phyloP scores from a whole-genome alignment of 2,329 filamentous ascomycete species.

The Blumeria hordei region DNA sequence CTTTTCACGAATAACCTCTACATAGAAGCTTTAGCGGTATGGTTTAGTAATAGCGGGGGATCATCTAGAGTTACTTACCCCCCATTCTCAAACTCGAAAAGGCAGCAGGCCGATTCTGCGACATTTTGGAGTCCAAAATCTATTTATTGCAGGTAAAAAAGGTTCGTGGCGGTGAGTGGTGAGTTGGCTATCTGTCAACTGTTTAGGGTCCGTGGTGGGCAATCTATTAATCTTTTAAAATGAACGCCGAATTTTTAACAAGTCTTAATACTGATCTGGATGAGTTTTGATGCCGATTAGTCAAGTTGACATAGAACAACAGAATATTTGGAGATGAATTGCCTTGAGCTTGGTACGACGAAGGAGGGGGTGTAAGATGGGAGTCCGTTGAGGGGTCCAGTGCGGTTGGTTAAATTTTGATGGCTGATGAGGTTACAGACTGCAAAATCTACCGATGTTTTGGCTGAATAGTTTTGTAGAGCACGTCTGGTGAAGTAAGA shows the following conservation, averaged over 20 bases:
- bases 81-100: slow-evolving; percentile 86
- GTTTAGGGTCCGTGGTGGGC: slow-evolving; percentile 30
- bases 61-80: slow-evolving; percentile 32
- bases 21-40: slow-evolving; percentile 17
- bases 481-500: too few species aligned
- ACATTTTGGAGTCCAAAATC: slow-evolving; percentile 32
- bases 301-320: background rate
- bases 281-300: background rate
- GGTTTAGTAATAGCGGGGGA: slow-evolving; percentile 9
- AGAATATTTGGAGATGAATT: background rate
- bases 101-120: slow-evolving; percentile 73
- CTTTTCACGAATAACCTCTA: slow-evolving; percentile 89
- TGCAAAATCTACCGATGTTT: background rate
- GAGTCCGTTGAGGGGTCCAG: slow-evolving; percentile 3
- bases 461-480: background rate
- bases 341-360: slow-evolving; percentile 4
- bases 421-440: background rate
- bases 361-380: slow-evolving; percentile 7
- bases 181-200: slow-evolving; percentile 17
- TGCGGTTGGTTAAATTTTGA: background rate
- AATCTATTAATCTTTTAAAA: slow-evolving; percentile 10
- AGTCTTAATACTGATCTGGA: background rate
- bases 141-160: slow-evolving; percentile 18
- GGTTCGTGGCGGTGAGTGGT: slow-evolving; percentile 21
- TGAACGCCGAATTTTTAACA: slow-evolving; percentile 2